These are phyloP conservation scores for Cupressus sempervirens DNA, from an alignment of 75 land plant species.

Conservation along the genomic window DNA sequence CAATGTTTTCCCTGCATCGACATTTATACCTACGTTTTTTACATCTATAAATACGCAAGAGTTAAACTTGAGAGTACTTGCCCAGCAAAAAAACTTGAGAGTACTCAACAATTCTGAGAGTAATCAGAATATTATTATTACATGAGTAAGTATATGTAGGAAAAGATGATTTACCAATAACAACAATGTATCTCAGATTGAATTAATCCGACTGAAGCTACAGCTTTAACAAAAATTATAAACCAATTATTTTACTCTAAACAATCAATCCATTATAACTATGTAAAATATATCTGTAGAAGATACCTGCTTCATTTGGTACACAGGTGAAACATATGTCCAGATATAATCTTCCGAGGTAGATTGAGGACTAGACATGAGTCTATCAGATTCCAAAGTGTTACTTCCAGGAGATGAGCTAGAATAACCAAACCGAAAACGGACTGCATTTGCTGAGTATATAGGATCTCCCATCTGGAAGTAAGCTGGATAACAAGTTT, in stretches of 20 bases:
- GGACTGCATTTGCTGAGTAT: conserved; percentile 37
- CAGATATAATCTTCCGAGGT: conserved; percentile 23
- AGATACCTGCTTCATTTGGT: conserved; percentile 43
- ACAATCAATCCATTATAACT: background rate
- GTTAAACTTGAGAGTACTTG: too few relatives aligned
- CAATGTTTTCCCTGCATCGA: too few relatives aligned
- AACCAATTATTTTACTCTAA: background rate
- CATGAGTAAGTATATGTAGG: too few relatives aligned
- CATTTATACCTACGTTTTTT: too few relatives aligned
- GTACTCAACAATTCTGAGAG: too few relatives aligned
- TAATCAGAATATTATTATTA: too few relatives aligned
- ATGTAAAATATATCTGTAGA: background rate
- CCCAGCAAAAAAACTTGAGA: too few relatives aligned
- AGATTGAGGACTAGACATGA: background rate
- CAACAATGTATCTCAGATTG: too few relatives aligned
- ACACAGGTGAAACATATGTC: conserved; percentile 40
- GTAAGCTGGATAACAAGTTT: conserved; percentile 21
- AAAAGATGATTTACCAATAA: too few relatives aligned
- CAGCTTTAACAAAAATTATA: too few relatives aligned
- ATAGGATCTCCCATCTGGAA: conserved; percentile 38
- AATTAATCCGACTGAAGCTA: too few relatives aligned
- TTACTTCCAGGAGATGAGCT: background rate
- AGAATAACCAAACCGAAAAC: conserved; percentile 32
- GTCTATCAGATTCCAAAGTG: background rate
- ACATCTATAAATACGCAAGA: too few relatives aligned